Evolutionary conservation across 2,329 filamentous ascomycete genomes (phyloP), one percentile per base, ranked within the genome.

Genomic region (Penicillium capsulatum): DNA sequence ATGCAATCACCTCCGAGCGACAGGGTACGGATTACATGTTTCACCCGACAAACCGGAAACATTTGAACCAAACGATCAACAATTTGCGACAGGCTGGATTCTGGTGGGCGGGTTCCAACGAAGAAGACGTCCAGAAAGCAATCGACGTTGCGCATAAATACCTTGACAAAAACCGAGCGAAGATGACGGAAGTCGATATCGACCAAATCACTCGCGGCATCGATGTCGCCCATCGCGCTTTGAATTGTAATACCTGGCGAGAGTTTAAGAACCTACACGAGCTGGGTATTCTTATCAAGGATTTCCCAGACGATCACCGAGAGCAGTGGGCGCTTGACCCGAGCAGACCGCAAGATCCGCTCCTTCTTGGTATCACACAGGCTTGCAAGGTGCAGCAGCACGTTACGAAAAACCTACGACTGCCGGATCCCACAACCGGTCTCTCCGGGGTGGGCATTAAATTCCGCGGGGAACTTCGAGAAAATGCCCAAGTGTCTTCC

Each of bases 1-100:
- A 97, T 58, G 81, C 88, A 0, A 81, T 97, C 1, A 90, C 90
- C 16, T 95, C 89, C 4, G 86, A 96, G 57, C 74, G 90, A 8
- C 80, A 77, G 0, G 91, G 91, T 53, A 72, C 78, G 39, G 90
- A 96, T 59, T 96, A 95, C 58, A 83, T 97, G 48, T 96, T 96
- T 53, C 85, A 95, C 53, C 76, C 79, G 0, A 80, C 76, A 9
- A 90, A 90, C 53, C 70, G 77, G 19, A 83, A 80, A 46, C 74
- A 75, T 27, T 69, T 94, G 9, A 67, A 81, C 17, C 72, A 79
- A 37, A 69, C 94, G 2, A 83, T 94, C 3, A 76, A 75, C 39
- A 95, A 96, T 55, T 64, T 95, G 31, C 79, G 87, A 13, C 84
- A 92, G 57, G 83, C 86, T 5, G 87, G 85, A 34, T 94, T 95